Evolutionary conservation across 768 basidiomycete genomes (phyloP), one percentile per base, ranked within the genome.

Genomic region (Melanogaster broomeanus): DNA sequence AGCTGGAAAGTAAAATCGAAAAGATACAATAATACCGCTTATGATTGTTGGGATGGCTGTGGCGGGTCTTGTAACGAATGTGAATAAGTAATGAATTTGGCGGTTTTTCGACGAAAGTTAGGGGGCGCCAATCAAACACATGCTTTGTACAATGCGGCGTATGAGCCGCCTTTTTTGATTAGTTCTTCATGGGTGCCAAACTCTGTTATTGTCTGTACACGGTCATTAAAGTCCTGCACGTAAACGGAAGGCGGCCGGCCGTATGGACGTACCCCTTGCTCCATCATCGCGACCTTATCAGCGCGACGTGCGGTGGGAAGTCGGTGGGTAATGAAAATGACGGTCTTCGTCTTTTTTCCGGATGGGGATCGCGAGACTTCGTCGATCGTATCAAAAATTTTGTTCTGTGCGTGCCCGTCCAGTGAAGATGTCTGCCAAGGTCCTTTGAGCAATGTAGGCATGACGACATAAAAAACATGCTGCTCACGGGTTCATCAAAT

Each of bases 241-340:
- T 42, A 39, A 51, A 40, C 18, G 52, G 45, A 55, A 24, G 28
- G 47, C 42, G 27, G 34, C 51, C 24, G 52, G 34, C 52, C 34
- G 45, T 12, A 52, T 41, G 38, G n/a, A 74, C 77, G 53, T 57
- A 79, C 77, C 50, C 89, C 89, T 61, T 79, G 78, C 60, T 90
- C 85, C 87, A 91, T 89, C 84, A 90, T 87, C 38, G 87, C 89
- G 57, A 91, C 81, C 70, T 90, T 90, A 72, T 93, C 88, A 55
- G 90, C 90, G 38, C 87, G 82, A 3, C 88, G 84, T 18, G 90
- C 89, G 40, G 86, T 88, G 22, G 87, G 83, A 52, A 93, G 78
- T 53, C 88, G 81, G 71, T 93, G 90, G 6, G 90, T 92, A 61
- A 92, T 88, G 70, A 87, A 91, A 31, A 93, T 79, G 56, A 90